Evolutionary conservation across 2,329 filamentous ascomycete genomes (phyloP).

Genomic region (Ophiobolus disseminans): DNA sequence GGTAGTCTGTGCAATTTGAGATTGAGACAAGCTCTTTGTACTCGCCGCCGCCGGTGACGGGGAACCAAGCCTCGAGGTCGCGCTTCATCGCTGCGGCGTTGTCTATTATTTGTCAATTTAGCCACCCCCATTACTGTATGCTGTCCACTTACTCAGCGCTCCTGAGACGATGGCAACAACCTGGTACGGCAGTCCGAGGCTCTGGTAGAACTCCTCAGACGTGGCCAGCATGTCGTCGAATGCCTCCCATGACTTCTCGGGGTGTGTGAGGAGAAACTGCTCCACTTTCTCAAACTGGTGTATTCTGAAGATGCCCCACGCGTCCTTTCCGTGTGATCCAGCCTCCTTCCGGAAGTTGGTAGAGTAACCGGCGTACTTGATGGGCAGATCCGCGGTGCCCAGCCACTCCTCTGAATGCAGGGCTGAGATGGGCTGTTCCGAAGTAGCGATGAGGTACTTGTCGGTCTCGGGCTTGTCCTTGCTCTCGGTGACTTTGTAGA

Average conservation of each 20-base stretch:
- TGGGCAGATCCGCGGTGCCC: conserved; percentile 80
- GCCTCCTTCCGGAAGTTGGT: conserved; percentile 97
- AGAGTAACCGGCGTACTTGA: conserved; percentile 87
- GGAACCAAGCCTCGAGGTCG: conserved; percentile 87
- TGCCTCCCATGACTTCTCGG: conserved; percentile 83
- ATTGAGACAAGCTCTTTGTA: conserved; percentile 98
- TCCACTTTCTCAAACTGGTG: conserved; percentile 86
- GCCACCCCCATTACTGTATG: background rate
- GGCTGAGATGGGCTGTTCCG: conserved; percentile 92
- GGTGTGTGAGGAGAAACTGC: conserved; percentile 66
- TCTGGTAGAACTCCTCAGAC: conserved; percentile 95
- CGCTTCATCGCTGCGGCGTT: conserved; percentile 76
- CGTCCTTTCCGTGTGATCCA: conserved; percentile 87
- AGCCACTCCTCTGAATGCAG: conserved; percentile 96
- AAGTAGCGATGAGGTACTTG: conserved; percentile 79
- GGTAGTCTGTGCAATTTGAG: conserved; percentile 98
- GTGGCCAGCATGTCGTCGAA: conserved; percentile 92
- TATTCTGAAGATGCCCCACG: conserved; percentile 97
- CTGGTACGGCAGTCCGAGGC: conserved; percentile 85
- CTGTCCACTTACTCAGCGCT: conserved; percentile 66
- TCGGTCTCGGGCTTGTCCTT: conserved; percentile 82
- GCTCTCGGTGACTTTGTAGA: conserved; percentile 91
- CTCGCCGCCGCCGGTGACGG: conserved; percentile 69
- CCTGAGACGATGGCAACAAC: conserved; percentile 96
- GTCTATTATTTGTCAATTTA: conserved; percentile 25